phyloP scores from a whole-genome alignment of 805 yeast genomes.

The Kazachstania viticola region DNA sequence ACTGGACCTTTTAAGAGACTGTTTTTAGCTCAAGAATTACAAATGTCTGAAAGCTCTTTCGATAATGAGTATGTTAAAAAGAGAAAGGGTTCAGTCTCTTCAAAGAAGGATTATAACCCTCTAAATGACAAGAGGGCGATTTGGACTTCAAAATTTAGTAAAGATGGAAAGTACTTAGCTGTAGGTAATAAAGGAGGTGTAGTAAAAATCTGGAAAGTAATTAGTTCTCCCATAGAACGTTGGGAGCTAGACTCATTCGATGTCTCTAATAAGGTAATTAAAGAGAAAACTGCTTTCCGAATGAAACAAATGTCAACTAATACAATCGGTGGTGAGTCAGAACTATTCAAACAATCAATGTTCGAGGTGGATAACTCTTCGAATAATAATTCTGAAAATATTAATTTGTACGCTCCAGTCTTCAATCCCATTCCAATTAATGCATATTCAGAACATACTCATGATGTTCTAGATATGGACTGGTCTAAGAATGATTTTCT shows the following conservation, averaged over 20 bases:
- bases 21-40: conserved; percentile 56
- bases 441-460: conserved; percentile 53
- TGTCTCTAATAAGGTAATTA: conserved; percentile 6
- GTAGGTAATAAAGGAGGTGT: conserved; percentile 69
- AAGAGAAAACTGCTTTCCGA: conserved; percentile 3
- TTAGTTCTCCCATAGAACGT: conserved; percentile 60
- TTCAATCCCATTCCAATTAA: conserved; percentile 57
- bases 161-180: conserved; percentile 75
- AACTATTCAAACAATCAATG: too few species aligned
- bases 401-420: conserved; percentile 52
- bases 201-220: conserved; percentile 69
- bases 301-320: background rate
- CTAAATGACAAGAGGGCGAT: conserved; percentile 34
- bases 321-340: background rate
- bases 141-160: conserved; percentile 64
- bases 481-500: conserved; percentile 86
- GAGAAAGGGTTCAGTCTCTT: background rate
- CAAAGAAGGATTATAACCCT: background rate
- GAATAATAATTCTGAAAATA: background rate
- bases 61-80: background rate
- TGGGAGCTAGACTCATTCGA: conserved; percentile 28
- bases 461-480: conserved; percentile 61
- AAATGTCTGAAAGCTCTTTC: background rate
- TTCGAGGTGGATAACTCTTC: too few species aligned
- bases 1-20: conserved; percentile 39